These are phyloP conservation scores for Firmiana major DNA, from an alignment of 345 rosid genomes.

Conservation along the genomic window DNA sequence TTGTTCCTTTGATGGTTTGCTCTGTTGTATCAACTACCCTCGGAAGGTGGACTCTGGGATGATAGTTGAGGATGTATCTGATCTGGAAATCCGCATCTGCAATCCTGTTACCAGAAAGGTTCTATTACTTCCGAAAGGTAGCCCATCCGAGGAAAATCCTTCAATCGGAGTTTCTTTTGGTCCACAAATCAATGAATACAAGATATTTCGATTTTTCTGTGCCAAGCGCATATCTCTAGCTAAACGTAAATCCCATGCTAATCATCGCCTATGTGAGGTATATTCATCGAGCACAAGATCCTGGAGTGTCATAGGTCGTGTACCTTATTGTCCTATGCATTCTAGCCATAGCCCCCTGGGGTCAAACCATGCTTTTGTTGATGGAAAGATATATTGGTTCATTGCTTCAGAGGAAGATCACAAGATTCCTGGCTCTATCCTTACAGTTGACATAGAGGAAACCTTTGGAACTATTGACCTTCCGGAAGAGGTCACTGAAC, in stretches of 20 bases:
- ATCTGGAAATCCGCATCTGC: conserved; percentile 32
- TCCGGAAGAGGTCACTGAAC: background rate
- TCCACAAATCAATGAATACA: conserved; percentile 28
- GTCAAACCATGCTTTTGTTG: conserved; percentile 18
- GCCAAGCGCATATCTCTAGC: background rate
- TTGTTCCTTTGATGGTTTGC: conserved; percentile 13
- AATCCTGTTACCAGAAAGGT: conserved; percentile 26
- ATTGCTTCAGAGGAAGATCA: conserved; percentile 11
- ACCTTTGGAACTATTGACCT: conserved; percentile 6
- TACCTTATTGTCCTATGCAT: conserved; percentile 24
- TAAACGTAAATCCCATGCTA: background rate
- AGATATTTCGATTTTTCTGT: conserved; percentile 29
- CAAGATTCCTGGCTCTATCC: conserved; percentile 9
- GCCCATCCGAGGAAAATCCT: conserved; percentile 17
- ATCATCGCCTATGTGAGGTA: conserved; percentile 24
- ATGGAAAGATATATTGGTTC: conserved; percentile 33
- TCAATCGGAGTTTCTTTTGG: conserved; percentile 31
- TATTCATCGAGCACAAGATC: conserved; percentile 31
- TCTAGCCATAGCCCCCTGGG: conserved; percentile 10
- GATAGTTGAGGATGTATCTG: conserved; percentile 2
- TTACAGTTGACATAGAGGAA: background rate
- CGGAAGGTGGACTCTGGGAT: background rate
- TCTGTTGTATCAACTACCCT: conserved; percentile 10
- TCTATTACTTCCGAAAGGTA: conserved; percentile 33
- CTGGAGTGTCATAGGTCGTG: conserved; percentile 31